Conservation (phyloP, 2,329 filamentous ascomycete species). For the Fusarium marasasianum region DNA sequence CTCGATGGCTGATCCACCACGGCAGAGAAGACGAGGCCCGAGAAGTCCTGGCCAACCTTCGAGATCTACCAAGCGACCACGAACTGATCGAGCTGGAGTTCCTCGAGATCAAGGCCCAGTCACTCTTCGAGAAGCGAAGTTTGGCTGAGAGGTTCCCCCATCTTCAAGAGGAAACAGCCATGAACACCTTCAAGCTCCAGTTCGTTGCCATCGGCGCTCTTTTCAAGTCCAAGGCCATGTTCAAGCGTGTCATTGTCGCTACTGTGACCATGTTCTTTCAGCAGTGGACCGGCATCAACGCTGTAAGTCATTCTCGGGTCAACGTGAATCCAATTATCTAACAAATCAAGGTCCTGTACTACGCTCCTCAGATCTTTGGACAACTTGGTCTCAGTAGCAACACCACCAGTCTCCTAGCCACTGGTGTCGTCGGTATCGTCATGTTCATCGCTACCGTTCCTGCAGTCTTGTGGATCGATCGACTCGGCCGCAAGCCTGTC, state of each 20-base stretch:
- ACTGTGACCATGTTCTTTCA: slow-evolving; percentile 71
- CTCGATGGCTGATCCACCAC: slow-evolving; percentile 79
- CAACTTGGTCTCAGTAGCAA: slow-evolving; percentile 67
- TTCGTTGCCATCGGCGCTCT: slow-evolving; percentile 73
- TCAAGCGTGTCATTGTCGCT: slow-evolving; percentile 71
- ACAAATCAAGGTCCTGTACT: slow-evolving; percentile 60
- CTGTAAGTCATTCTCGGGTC: slow-evolving; percentile 47
- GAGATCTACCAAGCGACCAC: slow-evolving; percentile 68
- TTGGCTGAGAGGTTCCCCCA: slow-evolving; percentile 16
- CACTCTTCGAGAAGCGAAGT: slow-evolving; percentile 73
- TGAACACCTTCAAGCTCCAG: slow-evolving; percentile 72
- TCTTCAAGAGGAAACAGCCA: background rate
- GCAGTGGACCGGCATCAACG: slow-evolving; percentile 59
- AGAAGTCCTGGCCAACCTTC: slow-evolving; percentile 67
- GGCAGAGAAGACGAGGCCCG: slow-evolving; percentile 74
- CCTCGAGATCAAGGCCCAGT: slow-evolving; percentile 84
- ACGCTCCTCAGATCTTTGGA: slow-evolving; percentile 75
- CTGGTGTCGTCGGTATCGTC: slow-evolving; percentile 75
- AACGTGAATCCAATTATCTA: rapidly evolving
- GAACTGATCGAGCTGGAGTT: slow-evolving; percentile 78
- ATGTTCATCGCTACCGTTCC: slow-evolving; percentile 76
- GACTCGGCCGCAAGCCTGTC: slow-evolving; percentile 69
- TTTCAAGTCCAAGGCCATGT: slow-evolving; percentile 73
- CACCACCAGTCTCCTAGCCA: slow-evolving; percentile 69
- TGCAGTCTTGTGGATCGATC: slow-evolving; percentile 72